A percentile compares a stretch with the other conserved stretches of the same genome.
Conservation (phyloP, 805 yeast species). For the Alloascoidea hylecoeti region DNA sequence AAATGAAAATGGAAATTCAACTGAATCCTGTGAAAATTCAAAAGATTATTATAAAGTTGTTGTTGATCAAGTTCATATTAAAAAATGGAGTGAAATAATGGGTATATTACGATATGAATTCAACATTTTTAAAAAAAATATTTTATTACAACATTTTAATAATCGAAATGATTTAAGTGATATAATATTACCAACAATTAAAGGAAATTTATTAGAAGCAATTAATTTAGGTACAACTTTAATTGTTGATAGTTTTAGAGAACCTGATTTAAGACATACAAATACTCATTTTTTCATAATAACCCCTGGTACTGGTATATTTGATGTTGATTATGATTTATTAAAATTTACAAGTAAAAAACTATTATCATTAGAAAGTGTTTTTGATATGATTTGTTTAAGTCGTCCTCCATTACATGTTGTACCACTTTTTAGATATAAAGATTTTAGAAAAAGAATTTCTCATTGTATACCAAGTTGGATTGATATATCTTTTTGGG, state of each 20-base stretch:
- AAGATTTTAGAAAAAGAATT: slow-evolving; percentile 32
- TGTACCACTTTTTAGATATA: slow-evolving; percentile 75
- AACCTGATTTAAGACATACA: slow-evolving; percentile 79
- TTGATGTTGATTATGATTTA: slow-evolving; percentile 77
- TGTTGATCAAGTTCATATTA: slow-evolving; percentile 83
- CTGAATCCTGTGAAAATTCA: slow-evolving; percentile 58
- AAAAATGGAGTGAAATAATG: slow-evolving; percentile 89
- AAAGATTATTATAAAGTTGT: slow-evolving; percentile 84
- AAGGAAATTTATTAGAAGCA: slow-evolving; percentile 83
- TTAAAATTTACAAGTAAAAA: slow-evolving; percentile 63
- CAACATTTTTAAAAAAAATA: slow-evolving; percentile 64
- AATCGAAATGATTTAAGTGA: slow-evolving; percentile 37
- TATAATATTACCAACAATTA: slow-evolving; percentile 68
- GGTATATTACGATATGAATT: slow-evolving; percentile 74
- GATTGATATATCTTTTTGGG: slow-evolving; percentile 91
- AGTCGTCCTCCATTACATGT: slow-evolving; percentile 87
- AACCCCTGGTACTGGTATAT: slow-evolving; percentile 89
- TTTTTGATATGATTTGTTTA: slow-evolving; percentile 78
- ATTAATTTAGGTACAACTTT: slow-evolving; percentile 72
- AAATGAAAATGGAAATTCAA: slow-evolving; percentile 6
- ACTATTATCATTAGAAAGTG: slow-evolving; percentile 65
- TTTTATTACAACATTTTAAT: slow-evolving; percentile 30
- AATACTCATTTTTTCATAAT: slow-evolving; percentile 81
- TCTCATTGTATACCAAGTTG: slow-evolving; percentile 84
- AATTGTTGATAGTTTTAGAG: slow-evolving; percentile 63